phyloP scores from a whole-genome alignment of 2,329 filamentous ascomycete genomes.

The Thielaviopsis ethacetica region DNA sequence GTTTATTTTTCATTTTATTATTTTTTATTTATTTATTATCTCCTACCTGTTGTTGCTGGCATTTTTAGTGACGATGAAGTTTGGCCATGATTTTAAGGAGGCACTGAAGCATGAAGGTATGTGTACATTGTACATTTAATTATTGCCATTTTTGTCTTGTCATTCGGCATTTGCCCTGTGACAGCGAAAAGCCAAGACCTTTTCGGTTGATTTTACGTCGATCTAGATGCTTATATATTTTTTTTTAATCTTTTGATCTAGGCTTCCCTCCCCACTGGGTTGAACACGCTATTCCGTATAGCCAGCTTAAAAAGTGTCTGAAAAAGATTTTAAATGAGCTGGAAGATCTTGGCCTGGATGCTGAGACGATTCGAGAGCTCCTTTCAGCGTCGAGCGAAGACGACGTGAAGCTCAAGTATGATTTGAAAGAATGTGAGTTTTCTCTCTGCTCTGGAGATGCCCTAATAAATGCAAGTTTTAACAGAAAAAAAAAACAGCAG shows the following conservation, averaged over 20 bases:
- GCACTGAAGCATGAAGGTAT: constrained; percentile 45
- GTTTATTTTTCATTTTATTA: neutral
- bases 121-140: constrained; percentile 1
- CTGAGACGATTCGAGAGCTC: constrained; percentile 50
- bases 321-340: constrained; percentile 65
- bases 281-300: constrained; percentile 64
- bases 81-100: constrained; percentile 61
- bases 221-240: neutral
- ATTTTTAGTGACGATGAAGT: constrained; percentile 51
- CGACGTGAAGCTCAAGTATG: constrained; percentile 34
- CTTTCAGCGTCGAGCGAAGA: constrained; percentile 34
- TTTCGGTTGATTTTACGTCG: neutral
- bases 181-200: neutral
- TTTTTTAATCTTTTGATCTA: constrained; percentile 13
- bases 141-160: neutral
- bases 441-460: neutral
- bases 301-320: constrained; percentile 75
- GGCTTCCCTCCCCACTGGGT: constrained; percentile 61
- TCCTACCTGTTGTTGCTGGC: neutral
- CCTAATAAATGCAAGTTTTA: neutral
- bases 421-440: constrained; percentile 30
- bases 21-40: neutral
- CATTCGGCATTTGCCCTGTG: neutral
- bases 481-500: constrained; percentile 17
- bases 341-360: constrained; percentile 51